Conservation (phyloP, 192 early-diverging fungal genomes). For the Chytriomyces sp. region DNA sequence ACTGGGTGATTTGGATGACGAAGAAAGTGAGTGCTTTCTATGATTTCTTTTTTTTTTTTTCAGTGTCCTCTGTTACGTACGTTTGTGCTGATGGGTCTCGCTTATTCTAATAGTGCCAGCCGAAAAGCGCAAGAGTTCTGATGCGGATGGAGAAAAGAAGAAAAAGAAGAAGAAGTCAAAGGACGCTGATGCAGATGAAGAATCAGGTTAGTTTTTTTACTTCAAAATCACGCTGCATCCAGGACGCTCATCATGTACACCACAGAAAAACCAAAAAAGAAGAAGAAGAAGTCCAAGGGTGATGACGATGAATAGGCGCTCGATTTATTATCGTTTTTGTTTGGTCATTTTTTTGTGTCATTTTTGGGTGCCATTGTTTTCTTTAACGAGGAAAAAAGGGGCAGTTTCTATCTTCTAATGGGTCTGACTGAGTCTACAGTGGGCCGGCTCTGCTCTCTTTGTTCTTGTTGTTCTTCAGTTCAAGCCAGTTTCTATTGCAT, state of each 20-base stretch:
- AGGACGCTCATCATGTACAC: conserved; percentile 47
- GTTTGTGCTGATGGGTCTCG: neutral
- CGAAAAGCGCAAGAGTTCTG: conserved; percentile 25
- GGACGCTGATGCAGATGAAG: conserved; percentile 67
- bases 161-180: conserved; percentile 41
- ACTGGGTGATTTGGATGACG: conserved; percentile 56
- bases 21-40: conserved; percentile 31
- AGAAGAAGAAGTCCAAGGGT: conserved; percentile 47
- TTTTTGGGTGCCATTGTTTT: conserved; percentile 5
- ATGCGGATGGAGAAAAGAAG: conserved; percentile 45
- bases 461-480: too few species aligned
- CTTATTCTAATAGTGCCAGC: neutral
- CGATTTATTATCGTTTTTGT: neutral
- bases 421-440: too few species aligned
- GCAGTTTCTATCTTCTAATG: too few species aligned
- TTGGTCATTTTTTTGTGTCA: neutral
- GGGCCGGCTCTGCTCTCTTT: too few species aligned
- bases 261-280: conserved; percentile 58
- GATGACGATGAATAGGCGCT: conserved; percentile 20
- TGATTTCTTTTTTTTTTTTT: neutral
- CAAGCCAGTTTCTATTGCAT: too few species aligned
- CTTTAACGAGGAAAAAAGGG: too few species aligned
- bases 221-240: neutral
- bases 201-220: conserved; percentile 44
- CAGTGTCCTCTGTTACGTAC: neutral